phyloP scores from a whole-genome alignment of 176 grass and related monocot species.

The Leersia perrieri region DNA sequence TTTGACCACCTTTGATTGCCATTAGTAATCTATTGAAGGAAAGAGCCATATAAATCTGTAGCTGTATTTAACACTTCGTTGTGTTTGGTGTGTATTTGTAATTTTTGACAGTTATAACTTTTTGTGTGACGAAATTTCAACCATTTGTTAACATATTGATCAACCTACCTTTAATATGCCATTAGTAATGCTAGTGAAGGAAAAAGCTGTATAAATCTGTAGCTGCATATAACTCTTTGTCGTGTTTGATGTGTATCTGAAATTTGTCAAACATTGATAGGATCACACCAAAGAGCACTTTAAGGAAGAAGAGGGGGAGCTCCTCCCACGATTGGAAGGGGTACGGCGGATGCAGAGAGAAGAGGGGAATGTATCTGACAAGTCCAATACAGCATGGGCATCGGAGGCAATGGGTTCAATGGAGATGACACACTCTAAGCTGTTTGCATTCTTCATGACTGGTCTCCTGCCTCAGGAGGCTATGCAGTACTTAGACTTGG shows the following conservation, averaged over 20 bases:
- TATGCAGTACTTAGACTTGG: conserved; percentile 71
- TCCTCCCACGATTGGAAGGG: conserved; percentile 66
- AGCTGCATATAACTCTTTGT: neutral
- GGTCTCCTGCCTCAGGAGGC: conserved; percentile 88
- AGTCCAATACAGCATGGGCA: conserved; percentile 56
- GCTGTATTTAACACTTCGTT: neutral
- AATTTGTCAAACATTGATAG: conserved; percentile 35
- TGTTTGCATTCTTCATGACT: conserved; percentile 93
- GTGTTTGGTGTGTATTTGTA: conserved; percentile 5
- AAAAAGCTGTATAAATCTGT: neutral
- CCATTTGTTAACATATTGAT: neutral
- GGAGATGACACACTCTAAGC: conserved; percentile 80
- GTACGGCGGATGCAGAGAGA: conserved; percentile 60
- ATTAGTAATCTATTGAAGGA: neutral
- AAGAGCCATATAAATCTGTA: neutral
- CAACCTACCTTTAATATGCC: neutral
- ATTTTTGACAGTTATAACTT: too few species aligned
- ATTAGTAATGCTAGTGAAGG: neutral
- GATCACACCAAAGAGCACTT: conserved; percentile 88
- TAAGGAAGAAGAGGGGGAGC: conserved; percentile 81
- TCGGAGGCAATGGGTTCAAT: conserved; percentile 51
- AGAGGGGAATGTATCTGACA: conserved; percentile 52
- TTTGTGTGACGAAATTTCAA: too few species aligned
- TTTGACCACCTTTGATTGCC: neutral
- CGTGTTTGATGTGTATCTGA: conserved; percentile 4